phyloP scores from a whole-genome alignment of 2,329 filamentous ascomycete species.

The Penicillium crustosum region DNA sequence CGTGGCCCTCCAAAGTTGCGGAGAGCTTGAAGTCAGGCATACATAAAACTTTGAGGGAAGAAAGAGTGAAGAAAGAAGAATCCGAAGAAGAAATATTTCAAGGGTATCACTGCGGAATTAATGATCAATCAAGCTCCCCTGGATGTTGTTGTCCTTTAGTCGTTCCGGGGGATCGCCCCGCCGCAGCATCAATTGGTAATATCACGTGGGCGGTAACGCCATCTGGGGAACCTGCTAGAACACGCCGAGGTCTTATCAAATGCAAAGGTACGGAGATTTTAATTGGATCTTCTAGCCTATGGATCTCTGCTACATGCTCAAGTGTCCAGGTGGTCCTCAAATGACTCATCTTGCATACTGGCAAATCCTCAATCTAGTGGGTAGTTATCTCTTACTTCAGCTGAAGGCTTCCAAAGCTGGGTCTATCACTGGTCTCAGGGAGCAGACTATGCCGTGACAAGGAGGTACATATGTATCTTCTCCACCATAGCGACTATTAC shows the following conservation, averaged over 20 bases:
- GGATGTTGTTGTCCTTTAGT: slow-evolving; percentile 27
- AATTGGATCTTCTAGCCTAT: not conserved
- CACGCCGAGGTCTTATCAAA: slow-evolving; percentile 3
- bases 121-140: slow-evolving; percentile 15
- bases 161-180: slow-evolving; percentile 26
- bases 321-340: not conserved
- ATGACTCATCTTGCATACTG: not conserved
- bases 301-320: not conserved
- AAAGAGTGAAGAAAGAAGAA: not conserved
- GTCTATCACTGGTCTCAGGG: not conserved
- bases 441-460: not conserved
- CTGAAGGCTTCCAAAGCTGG: not conserved
- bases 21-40: slow-evolving; percentile 93
- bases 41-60: slow-evolving; percentile 26
- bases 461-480: not conserved
- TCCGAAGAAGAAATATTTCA: not conserved
- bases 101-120: slow-evolving; percentile 10
- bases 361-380: not conserved
- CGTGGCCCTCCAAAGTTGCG: slow-evolving; percentile 82
- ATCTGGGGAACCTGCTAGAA: slow-evolving; percentile 29
- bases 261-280: not conserved
- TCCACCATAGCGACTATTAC: not conserved
- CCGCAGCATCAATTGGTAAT: slow-evolving; percentile 22
- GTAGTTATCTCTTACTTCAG: not conserved
- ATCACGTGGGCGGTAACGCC: slow-evolving; percentile 36